Evolutionary conservation across 805 yeast genomes (phyloP).

Genomic region (Yamadazyma philogaea): DNA sequence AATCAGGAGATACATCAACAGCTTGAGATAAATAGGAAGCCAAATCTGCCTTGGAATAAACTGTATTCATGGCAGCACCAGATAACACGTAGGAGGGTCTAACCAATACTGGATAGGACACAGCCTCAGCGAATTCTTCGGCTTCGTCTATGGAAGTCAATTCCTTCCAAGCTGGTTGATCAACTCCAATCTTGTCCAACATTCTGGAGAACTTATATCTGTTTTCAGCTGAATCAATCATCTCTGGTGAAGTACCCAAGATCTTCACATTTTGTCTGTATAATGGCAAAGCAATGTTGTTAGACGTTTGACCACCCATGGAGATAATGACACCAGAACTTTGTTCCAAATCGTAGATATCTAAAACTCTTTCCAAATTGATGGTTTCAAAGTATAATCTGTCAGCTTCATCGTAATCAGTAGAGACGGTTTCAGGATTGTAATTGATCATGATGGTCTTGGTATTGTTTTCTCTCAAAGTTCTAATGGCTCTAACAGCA

Average conservation of each 20-base stretch:
- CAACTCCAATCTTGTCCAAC: constrained; percentile 94
- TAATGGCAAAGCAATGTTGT: constrained; percentile 89
- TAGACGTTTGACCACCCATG: constrained; percentile 99
- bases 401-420: constrained; percentile 98
- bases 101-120: constrained; percentile 90
- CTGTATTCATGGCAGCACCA: constrained; percentile 99
- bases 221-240: constrained; percentile 98
- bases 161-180: constrained; percentile 99
- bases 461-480: constrained; percentile 68
- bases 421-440: constrained; percentile 97
- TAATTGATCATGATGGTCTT: constrained; percentile 97
- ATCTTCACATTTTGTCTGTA: constrained; percentile 94
- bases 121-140: constrained; percentile 84
- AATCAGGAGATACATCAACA: constrained; percentile 94
- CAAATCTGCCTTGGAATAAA: constrained; percentile 83
- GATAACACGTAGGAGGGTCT: constrained; percentile 97
- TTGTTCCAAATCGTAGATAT: constrained; percentile 88
- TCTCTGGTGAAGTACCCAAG: constrained; percentile 95
- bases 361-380: constrained; percentile 89
- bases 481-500: constrained; percentile 95
- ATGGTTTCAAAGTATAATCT: constrained; percentile 94
- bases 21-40: constrained; percentile 89
- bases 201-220: constrained; percentile 96
- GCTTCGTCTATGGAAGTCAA: constrained; percentile 91
- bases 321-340: constrained; percentile 91